Base-by-base conservation (phyloP, 2,329 filamentous ascomycete species). In the Trichoderma sp. region DNA sequence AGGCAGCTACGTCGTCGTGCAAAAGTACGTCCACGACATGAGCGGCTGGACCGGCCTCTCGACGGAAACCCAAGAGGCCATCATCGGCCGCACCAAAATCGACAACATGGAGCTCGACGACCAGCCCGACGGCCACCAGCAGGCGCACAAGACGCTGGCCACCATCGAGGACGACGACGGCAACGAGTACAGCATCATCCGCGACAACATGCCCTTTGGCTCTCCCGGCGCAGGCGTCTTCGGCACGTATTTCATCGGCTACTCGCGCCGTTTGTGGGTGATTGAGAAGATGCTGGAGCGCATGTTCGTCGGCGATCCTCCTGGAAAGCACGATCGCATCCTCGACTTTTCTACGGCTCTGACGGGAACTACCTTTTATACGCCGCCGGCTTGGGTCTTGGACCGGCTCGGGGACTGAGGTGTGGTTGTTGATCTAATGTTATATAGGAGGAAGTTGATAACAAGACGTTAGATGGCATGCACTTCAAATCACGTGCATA, bases 171-270 rank as follows among this genome's bases (percentile, higher is more conserved):
- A 87, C 71, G 84, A 85, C 4, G 72, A 82, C 8, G 87, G 86
- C 0, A 78, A 81, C 8, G 87, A 89, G 77, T 79, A 86, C 73
- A 83, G 82, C 43, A 88, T 89, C 53, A 78, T 89, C 3, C 82
- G 88, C 0, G 87, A 89, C 71, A 90, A 89, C 73, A 89, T 89
- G 88, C 87, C 88, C 0, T 89, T 89, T 77, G 88, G 87, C 0
- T 85, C 84, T 0, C 87, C 87, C 0, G 85, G 82, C 0, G 76
- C 81, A 0, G 83, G 82, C 0, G 83, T 88, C 75, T 89, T 85
- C 72, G 87, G 87, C 1, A 89, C 87, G 0, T 89, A 89, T 77
- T 89, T 89, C 69, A 88, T 89, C 65, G 87, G 86, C 0, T 88
- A 88, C 75, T 84, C 86, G 2, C 80, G 81, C 28, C 80, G 81